phyloP scores from a whole-genome alignment of 73 alveolate genomes.

The Uronychia binucleata region DNA sequence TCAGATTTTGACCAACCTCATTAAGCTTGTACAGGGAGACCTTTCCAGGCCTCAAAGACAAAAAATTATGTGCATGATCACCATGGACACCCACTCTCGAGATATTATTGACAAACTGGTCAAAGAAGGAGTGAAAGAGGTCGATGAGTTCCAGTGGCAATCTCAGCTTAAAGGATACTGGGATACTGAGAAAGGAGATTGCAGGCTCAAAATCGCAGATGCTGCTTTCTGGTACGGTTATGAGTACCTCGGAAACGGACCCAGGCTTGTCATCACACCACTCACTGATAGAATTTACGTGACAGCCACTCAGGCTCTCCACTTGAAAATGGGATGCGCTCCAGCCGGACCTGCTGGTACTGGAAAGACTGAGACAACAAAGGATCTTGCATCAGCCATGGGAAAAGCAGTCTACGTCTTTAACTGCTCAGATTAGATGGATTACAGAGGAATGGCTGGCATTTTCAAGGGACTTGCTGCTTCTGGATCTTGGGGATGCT shows the following conservation, averaged over 20 bases:
- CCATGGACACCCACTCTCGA: slow-evolving; percentile 99
- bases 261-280: slow-evolving; percentile 99
- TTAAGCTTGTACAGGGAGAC: slow-evolving; percentile 96
- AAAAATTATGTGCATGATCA: slow-evolving; percentile 99
- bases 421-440: slow-evolving; percentile 99
- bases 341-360: slow-evolving; percentile 99
- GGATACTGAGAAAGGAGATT: slow-evolving; percentile 85
- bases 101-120: slow-evolving; percentile 95
- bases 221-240: slow-evolving; percentile 97
- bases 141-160: slow-evolving; percentile 99
- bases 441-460: slow-evolving; percentile 99
- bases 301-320: slow-evolving; percentile 99
- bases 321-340: slow-evolving; percentile 99
- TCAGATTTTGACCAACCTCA: slow-evolving; percentile 83
- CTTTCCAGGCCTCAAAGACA: slow-evolving; percentile 89
- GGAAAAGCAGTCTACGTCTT: slow-evolving; percentile 99
- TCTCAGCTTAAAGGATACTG: slow-evolving; percentile 98
- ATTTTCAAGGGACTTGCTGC: slow-evolving; percentile 99
- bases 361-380: slow-evolving; percentile 99
- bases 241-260: slow-evolving; percentile 99
- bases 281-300: slow-evolving; percentile 99
- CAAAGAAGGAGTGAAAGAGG: slow-evolving; percentile 89
- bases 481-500: slow-evolving; percentile 99
- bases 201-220: slow-evolving; percentile 93
- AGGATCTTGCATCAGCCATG: slow-evolving; percentile 99